These are phyloP conservation scores for Myriangium duriaei DNA, from an alignment of 2,329 filamentous ascomycete species.

Conservation along the genomic window DNA sequence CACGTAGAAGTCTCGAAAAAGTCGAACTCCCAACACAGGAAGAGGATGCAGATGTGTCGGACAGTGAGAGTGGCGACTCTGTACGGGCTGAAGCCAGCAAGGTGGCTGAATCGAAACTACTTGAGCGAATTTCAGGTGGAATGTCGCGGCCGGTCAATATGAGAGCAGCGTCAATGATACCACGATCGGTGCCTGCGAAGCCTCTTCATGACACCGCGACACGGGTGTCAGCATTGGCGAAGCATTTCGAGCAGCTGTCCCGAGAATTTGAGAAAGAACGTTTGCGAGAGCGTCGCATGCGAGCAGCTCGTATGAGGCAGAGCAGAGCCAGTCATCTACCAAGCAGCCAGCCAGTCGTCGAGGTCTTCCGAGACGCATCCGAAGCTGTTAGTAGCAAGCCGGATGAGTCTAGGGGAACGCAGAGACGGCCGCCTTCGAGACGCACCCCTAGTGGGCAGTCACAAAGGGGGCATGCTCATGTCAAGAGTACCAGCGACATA, in stretches of 20 bases:
- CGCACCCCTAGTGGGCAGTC: conserved; percentile 1
- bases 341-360: conserved; percentile 88
- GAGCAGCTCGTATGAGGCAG: conserved; percentile 62
- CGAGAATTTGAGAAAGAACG: conserved; percentile 94
- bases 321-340: conserved; percentile 79
- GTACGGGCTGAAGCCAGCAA: conserved; percentile 16
- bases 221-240: conserved; percentile 81
- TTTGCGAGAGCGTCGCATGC: conserved; percentile 68
- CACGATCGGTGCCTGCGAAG: conserved; percentile 63
- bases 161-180: conserved; percentile 59
- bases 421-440: not conserved
- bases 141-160: conserved; percentile 28
- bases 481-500: conserved; percentile 9
- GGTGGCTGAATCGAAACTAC: conserved; percentile 58
- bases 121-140: conserved; percentile 61
- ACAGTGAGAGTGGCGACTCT: conserved; percentile 8
- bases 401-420: conserved; percentile 2
- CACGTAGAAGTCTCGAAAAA: conserved; percentile 14
- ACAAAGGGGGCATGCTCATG: conserved; percentile 5
- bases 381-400: conserved; percentile 54
- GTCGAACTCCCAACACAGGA: conserved; percentile 1
- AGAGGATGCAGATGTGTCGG: conserved; percentile 3
- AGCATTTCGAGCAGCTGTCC: conserved; percentile 92
- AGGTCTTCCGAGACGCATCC: conserved; percentile 87
- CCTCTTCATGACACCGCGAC: conserved; percentile 45